Base-by-base conservation (phyloP, 805 yeast species). In the Yueomyces sinensis region DNA sequence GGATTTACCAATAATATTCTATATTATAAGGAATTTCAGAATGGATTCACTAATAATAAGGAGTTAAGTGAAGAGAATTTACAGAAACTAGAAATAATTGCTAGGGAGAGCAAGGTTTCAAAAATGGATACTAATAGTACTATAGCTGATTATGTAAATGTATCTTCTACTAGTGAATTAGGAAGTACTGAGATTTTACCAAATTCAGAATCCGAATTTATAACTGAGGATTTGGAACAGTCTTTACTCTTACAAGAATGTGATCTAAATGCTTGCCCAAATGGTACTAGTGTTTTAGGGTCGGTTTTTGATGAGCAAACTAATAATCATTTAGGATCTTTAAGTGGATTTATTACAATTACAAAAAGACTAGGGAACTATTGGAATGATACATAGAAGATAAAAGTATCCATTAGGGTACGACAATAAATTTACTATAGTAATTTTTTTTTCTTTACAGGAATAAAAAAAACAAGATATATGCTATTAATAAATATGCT, bases 161-260 rank as follows among this genome's bases (percentile, higher is more conserved):
- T 52, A 14, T 47, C 54, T 6, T 52, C 58, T 2, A 45, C 44
- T 25, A 48, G 52, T 23, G 56, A 52, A 32, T 34, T 52, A 19
- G 48, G 56, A 33, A 50, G 54, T 30, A 42, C 50, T 2, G 58
- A 52, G 34, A 50, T n/a, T n/a, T n/a, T n/a, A n/a, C n/a, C n/a
- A n/a, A n/a, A n/a, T n/a, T n/a, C n/a, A n/a, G n/a, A n/a, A n/a
- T n/a, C n/a, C n/a, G n/a, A n/a, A n/a, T n/a, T n/a, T n/a, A n/a
- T n/a, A n/a, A n/a, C n/a, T n/a, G n/a, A n/a, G n/a, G n/a, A n/a
- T n/a, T n/a, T n/a, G n/a, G n/a, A n/a, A n/a, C n/a, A n/a, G n/a
- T n/a, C n/a, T n/a, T n/a, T n/a, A n/a, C n/a, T n/a, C n/a, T n/a
- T n/a, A n/a, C n/a, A n/a, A n/a, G n/a, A n/a, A n/a, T n/a, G n/a